Evolutionary conservation across 192 early-diverging fungal species (phyloP).

Genomic region (Backusella australiensis): DNA sequence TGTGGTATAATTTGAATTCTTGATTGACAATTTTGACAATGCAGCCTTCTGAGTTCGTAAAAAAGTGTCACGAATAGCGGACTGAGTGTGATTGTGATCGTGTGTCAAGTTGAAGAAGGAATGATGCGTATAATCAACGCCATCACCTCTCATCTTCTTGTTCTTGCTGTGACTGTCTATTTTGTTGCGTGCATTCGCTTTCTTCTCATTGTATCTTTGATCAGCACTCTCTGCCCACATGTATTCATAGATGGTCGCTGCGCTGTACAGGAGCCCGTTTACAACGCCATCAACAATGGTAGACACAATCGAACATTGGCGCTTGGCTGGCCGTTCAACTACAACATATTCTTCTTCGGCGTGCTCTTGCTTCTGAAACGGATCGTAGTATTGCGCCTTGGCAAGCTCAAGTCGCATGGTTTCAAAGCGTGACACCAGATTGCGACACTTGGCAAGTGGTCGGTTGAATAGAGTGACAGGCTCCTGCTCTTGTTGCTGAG

Average conservation of each 20-base stretch:
- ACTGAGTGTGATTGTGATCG: neutral
- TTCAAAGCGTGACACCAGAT: neutral
- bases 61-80: neutral
- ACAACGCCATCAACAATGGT: neutral
- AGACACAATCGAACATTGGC: neutral
- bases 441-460: neutral
- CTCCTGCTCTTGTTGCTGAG: neutral
- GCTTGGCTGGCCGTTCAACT: neutral
- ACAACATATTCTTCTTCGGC: neutral
- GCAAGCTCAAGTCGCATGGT: neutral
- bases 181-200: neutral
- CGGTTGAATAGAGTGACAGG: neutral
- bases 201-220: neutral
- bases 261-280: neutral
- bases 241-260: neutral
- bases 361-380: neutral
- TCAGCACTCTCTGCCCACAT: neutral
- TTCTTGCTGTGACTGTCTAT: neutral
- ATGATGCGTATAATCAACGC: neutral
- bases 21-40: neutral
- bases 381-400: neutral
- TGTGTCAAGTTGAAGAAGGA: neutral
- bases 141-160: neutral
- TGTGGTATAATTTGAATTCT: neutral
- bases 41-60: neutral